Conservation (phyloP, 306 rosid genomes). For the Carpinus fangiana region DNA sequence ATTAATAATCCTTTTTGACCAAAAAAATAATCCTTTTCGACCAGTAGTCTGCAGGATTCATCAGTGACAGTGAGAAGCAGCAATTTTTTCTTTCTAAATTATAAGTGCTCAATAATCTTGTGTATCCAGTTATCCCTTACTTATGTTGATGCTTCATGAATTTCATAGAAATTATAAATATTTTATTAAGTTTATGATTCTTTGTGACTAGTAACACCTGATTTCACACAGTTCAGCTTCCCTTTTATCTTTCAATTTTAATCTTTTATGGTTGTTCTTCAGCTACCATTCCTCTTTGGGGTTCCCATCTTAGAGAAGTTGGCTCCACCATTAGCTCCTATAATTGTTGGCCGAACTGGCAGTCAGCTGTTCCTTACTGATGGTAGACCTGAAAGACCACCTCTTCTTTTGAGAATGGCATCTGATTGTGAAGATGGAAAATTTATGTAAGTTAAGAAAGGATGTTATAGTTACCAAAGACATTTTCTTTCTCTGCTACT, state of each 20-base stretch:
- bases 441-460: slow-evolving; percentile 64
- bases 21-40: not conserved
- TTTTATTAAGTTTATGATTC: slow-evolving; percentile 15
- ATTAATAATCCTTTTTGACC: not conserved
- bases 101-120: not conserved
- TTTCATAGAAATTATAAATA: slow-evolving; percentile 18
- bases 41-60: not conserved
- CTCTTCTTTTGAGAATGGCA: slow-evolving; percentile 93
- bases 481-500: slow-evolving; percentile 5
- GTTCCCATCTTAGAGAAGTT: slow-evolving; percentile 82
- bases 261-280: slow-evolving; percentile 29
- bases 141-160: slow-evolving; percentile 21
- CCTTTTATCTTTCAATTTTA: not conserved
- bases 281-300: slow-evolving; percentile 92
- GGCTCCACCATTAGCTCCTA: slow-evolving; percentile 81
- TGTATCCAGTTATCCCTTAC: not conserved
- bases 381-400: slow-evolving; percentile 82
- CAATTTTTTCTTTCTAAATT: not conserved
- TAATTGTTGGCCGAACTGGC: slow-evolving; percentile 84
- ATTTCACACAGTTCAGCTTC: not conserved
- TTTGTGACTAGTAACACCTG: not conserved
- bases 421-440: slow-evolving; percentile 81
- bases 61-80: not conserved
- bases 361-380: slow-evolving; percentile 93
- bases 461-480: not conserved